Conservation (phyloP, 148 eudicot genomes). For the Talinum fruticosum region DNA sequence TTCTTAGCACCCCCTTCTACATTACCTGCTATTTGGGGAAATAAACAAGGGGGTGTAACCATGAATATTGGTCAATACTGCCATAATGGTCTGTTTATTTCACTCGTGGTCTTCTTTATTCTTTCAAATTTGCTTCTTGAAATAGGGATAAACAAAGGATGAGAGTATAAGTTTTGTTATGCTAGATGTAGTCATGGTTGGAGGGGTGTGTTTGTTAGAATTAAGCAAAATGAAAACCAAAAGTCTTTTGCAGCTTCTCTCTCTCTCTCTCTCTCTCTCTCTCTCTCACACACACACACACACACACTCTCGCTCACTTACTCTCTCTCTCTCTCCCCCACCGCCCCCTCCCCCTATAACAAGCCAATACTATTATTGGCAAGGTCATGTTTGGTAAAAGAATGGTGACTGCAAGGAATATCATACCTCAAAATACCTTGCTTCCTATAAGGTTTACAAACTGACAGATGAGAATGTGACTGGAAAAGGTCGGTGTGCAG, state of each 20-base stretch:
- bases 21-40: conserved; percentile 31
- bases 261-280: background rate
- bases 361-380: conserved; percentile 36
- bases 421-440: conserved; percentile 20
- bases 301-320: too few relatives aligned
- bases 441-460: conserved; percentile 28
- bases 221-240: conserved; percentile 10
- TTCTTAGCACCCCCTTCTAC: conserved; percentile 43
- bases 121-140: conserved; percentile 12
- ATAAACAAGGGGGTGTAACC: conserved; percentile 48
- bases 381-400: conserved; percentile 19
- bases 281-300: background rate
- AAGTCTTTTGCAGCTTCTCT: conserved; percentile 6
- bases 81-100: conserved; percentile 24
- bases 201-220: conserved; percentile 17
- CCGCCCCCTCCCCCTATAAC: conserved; percentile 17
- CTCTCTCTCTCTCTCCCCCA: background rate
- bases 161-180: background rate
- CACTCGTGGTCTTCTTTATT: background rate
- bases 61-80: conserved; percentile 22
- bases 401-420: conserved; percentile 16
- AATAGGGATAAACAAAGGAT: conserved; percentile 8
- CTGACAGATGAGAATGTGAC: conserved; percentile 20
- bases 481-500: background rate
- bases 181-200: conserved; percentile 14